phyloP scores from a whole-genome alignment of 176 grass and related monocot species.

The Oryza coarctata region DNA sequence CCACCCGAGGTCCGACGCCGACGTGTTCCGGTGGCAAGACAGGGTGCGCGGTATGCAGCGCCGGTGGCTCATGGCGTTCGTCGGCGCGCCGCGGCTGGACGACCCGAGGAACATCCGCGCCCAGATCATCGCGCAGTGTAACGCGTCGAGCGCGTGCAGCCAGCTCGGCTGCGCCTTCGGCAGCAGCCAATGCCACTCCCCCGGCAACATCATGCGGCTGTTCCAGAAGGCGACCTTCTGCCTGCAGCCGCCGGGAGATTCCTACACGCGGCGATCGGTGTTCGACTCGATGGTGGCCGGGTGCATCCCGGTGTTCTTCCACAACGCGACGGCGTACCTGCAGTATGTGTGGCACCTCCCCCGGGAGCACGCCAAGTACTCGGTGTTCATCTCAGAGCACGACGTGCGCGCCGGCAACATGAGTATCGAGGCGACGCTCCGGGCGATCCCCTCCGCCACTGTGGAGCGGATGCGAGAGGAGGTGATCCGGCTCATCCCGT shows the following conservation, averaged over 20 bases:
- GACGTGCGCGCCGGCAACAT: conserved; percentile 40
- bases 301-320: conserved; percentile 61
- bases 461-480: conserved; percentile 44
- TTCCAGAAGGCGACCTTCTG: conserved; percentile 52
- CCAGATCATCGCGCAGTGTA: conserved; percentile 59
- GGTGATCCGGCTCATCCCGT: conserved; percentile 45
- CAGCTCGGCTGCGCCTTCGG: conserved; percentile 48
- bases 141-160: conserved; percentile 26
- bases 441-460: conserved; percentile 24
- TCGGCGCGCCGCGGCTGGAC: conserved; percentile 61
- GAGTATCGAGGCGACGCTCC: conserved; percentile 48
- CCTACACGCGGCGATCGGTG: conserved; percentile 47
- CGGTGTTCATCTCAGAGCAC: conserved; percentile 44
- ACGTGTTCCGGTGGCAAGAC: conserved; percentile 61
- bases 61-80: conserved; percentile 59
- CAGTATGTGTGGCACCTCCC: conserved; percentile 56
- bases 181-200: conserved; percentile 47
- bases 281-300: conserved; percentile 61
- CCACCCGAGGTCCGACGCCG: conserved; percentile 58
- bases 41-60: conserved; percentile 31
- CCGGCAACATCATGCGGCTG: conserved; percentile 45
- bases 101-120: conserved; percentile 38
- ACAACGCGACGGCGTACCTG: conserved; percentile 40
- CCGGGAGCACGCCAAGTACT: conserved; percentile 28
- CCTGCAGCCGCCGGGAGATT: conserved; percentile 55